Percentiles rank a stretch among this genome's conserved stretches.
phyloP scores from a whole-genome alignment of 2,329 filamentous ascomycete genomes.

The Penicillium corylophilum region DNA sequence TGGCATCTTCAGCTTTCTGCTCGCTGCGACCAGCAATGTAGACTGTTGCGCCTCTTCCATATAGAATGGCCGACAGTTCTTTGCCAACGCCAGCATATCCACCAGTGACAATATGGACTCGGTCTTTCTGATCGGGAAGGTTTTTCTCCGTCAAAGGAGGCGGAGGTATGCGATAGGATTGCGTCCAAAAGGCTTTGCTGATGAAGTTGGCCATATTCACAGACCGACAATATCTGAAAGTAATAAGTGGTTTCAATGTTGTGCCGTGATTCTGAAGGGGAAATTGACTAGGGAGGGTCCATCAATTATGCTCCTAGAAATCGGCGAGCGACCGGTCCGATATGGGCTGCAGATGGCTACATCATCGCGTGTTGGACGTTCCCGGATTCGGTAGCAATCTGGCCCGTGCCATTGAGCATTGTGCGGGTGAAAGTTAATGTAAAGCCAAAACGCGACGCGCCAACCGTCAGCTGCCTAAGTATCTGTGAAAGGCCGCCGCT shows the following conservation, averaged over 20 bases:
- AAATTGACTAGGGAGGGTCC: too few species aligned
- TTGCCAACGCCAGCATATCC: not conserved
- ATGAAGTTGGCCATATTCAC: not conserved
- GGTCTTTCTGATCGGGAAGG: not conserved
- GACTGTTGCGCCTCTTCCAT: not conserved
- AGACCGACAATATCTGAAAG: not conserved
- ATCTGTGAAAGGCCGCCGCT: not conserved
- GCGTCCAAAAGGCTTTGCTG: not conserved
- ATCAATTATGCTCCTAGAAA: not conserved
- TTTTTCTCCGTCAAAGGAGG: not conserved
- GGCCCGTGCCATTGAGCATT: too few species aligned
- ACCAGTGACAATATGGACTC: not conserved
- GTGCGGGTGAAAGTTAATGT: not conserved
- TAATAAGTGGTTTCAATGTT: not conserved
- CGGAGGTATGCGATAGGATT: not conserved
- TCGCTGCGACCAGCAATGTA: not conserved
- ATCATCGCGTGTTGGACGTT: not conserved
- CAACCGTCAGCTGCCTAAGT: not conserved
- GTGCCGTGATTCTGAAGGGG: not conserved
- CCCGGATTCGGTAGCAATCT: not conserved
- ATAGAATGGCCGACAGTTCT: not conserved
- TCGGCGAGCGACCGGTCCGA: not conserved
- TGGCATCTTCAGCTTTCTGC: not conserved
- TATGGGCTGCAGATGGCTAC: not conserved
- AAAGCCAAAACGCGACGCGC: not conserved